Percentiles rank a stretch among this genome's conserved stretches.
phyloP scores from a whole-genome alignment of 1,284 basidiomycete species.

The Sphagnurus paluster region DNA sequence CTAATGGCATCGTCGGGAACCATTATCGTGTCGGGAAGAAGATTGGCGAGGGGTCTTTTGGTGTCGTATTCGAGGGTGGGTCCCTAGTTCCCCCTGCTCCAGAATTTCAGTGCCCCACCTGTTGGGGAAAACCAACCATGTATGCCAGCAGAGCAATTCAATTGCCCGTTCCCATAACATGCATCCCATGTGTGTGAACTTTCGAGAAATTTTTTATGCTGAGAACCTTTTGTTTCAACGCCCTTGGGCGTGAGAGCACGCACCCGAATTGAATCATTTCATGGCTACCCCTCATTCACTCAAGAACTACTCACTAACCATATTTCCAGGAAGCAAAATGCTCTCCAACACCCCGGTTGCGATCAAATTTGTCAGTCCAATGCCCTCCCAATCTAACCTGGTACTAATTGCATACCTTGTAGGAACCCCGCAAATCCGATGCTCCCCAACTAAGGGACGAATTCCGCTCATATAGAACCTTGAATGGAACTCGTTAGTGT shows the following conservation, averaged over 20 bases:
- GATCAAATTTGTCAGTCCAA: slow-evolving; percentile 88
- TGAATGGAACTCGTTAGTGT: slow-evolving; percentile 87
- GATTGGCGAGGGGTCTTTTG: slow-evolving; percentile 85
- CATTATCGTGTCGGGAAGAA: slow-evolving; percentile 84
- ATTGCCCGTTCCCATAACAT: background rate
- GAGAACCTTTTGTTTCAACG: background rate
- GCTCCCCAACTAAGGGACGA: slow-evolving; percentile 97
- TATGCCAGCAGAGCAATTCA: slow-evolving; percentile 9
- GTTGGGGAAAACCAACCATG: background rate
- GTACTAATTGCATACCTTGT: slow-evolving; percentile 17
- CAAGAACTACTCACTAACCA: slow-evolving; percentile 6
- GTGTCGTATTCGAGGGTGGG: slow-evolving; percentile 80
- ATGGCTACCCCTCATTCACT: background rate
- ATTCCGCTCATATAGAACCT: slow-evolving; percentile 95
- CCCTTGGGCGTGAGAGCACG: background rate
- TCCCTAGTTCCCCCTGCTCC: background rate
- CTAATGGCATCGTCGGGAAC: slow-evolving; percentile 72
- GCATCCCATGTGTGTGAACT: background rate
- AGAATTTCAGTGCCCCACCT: background rate
- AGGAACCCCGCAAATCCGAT: slow-evolving; percentile 99
- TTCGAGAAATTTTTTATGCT: background rate
- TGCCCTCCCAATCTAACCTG: slow-evolving; percentile 16
- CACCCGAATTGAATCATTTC: background rate
- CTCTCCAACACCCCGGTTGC: slow-evolving; percentile 90
- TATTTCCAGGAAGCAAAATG: slow-evolving; percentile 75